Evolutionary conservation across 2,329 filamentous ascomycete genomes (phyloP), one percentile per base, ranked within the genome.

Genomic region (Aspergillus persii): DNA sequence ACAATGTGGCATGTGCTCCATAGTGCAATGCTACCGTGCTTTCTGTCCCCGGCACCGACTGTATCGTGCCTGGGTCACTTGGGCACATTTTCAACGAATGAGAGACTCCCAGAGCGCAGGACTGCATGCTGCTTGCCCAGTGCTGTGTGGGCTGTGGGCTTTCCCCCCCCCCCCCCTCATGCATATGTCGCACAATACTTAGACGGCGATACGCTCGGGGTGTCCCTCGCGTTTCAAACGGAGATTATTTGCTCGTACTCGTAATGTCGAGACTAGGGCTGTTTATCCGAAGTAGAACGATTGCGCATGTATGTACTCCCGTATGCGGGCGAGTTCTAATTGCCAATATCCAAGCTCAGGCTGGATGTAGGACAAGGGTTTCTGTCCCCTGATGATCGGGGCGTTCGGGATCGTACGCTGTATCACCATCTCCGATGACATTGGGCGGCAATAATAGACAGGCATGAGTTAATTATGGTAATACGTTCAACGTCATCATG

Each of bases 151-250:
- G 18, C 18, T 23, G 18, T 23, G 18, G 18, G 18, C 18, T 23
- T 23, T 2, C 18, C 18, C 18, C 18, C 18, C 18, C 18, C 18
- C 18, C 18, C 18, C 18, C 18, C 18, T 23, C 18, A 23, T 23
- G 18, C 18, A 23, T n/a, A n/a, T 15, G 15, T 12, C 12, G 15
- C n/a, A 3, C 36, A 12, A 6, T 6, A n/a, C 4, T 12, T 41
- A 41, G 15, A 41, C 12, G 12, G 36, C 36, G 12, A 36, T 41
- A 29, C 47, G 31, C 53, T 31, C 31, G 23, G 2, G 18, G 46
- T 23, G 5, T 41, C 51, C 56, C 56, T 47, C 51, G 51, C 56
- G 51, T 58, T 54, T 54, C 47, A 49, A 53, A 44, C 41, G 46
- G 51, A 54, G n/a, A 51, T 50, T 33, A 31, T 26, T 23, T 23